Evolutionary conservation across 495 filamentous ascomycete species (phyloP).

Genomic region (Penicillium subrubescens): DNA sequence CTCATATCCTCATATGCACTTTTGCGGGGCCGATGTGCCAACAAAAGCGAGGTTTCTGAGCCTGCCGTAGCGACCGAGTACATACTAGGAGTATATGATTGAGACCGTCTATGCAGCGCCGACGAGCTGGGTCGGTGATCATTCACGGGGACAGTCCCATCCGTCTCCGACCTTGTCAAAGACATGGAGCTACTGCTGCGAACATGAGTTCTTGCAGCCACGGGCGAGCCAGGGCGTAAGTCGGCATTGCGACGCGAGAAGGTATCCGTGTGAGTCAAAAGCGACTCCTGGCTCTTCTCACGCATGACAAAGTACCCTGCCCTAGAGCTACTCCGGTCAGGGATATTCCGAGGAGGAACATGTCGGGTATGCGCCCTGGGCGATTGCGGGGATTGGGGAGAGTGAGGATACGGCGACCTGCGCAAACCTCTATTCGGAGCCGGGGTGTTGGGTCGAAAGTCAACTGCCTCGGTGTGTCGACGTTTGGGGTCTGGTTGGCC

Average conservation of each 20-base stretch:
- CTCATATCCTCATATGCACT: constrained; percentile 59
- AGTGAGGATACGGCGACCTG: constrained; percentile 38
- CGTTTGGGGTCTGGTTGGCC: constrained; percentile 13
- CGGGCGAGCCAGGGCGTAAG: constrained; percentile 53
- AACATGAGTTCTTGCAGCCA: constrained; percentile 45
- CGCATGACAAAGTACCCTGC: constrained; percentile 54
- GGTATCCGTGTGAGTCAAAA: constrained; percentile 61
- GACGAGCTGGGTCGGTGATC: constrained; percentile 38
- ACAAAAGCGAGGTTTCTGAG: constrained; percentile 64
- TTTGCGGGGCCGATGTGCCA: constrained; percentile 54
- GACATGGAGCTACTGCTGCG: constrained; percentile 52
- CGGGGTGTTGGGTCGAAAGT: constrained; percentile 24
- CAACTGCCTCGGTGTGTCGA: constrained; percentile 15
- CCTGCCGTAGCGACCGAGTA: constrained; percentile 69
- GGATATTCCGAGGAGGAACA: constrained; percentile 23
- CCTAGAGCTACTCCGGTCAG: constrained; percentile 33
- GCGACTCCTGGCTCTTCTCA: constrained; percentile 57
- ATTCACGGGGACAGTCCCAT: constrained; percentile 35
- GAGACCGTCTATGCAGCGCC: constrained; percentile 31
- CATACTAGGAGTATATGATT: constrained; percentile 59
- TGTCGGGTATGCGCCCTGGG: constrained; percentile 27
- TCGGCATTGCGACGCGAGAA: constrained; percentile 55
- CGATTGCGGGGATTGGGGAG: constrained; percentile 27
- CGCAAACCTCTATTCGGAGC: constrained; percentile 44
- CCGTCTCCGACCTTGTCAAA: constrained; percentile 49